Base-by-base conservation (phyloP, 2,329 filamentous ascomycete species). In the Pestalotiopsis sp. region DNA sequence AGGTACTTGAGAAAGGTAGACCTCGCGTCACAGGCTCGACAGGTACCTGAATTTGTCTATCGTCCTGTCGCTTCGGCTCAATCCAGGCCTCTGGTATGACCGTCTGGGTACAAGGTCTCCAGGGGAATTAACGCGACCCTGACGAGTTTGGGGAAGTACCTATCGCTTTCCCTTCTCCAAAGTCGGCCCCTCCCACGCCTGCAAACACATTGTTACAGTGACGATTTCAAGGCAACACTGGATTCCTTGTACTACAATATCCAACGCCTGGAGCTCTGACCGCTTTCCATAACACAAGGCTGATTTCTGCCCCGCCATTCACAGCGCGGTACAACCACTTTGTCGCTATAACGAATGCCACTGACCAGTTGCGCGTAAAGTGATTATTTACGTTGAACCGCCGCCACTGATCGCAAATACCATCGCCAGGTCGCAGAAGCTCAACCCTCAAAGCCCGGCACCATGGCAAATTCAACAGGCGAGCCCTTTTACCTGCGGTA, bases 401-500 rank as follows among this genome's bases (percentile, higher is more conserved):
- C 45, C 45, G 45, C 45, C 45, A 52, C 20, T 52, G 17, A 17
- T 9, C 17, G 45, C 14, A 52, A 36, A 36, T 9, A 36, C 31
- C 31, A 7, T n/a, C 45, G 3, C 14, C 45, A 52, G 20, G 20
- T 9, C 17, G 17, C 13, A 45, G 3, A 13, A 45, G 41, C 41
- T 52, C 45, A 31, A 2, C 31, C 31, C 31, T 36, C 45, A 52
- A n/a, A 39, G 13, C 25, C 17, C 59, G 31, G 27, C 63, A 69
- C 52, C 2, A 69, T 66, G 62, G 45, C 67, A 13, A 52, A 41
- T 61, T 70, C 59, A 27, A 77, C 77, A 74, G 85, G 88, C 80
- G 95, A 98, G 76, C 91, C 92, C 7, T 98, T 99, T 80, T 99
- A 99, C 78, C 84, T 99, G 74, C 91, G 96, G 77, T 99, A 99